Evolutionary conservation across 2,329 filamentous ascomycete genomes (phyloP), one percentile per base, ranked within the genome.

Genomic region (Trichoderma lentiforme): DNA sequence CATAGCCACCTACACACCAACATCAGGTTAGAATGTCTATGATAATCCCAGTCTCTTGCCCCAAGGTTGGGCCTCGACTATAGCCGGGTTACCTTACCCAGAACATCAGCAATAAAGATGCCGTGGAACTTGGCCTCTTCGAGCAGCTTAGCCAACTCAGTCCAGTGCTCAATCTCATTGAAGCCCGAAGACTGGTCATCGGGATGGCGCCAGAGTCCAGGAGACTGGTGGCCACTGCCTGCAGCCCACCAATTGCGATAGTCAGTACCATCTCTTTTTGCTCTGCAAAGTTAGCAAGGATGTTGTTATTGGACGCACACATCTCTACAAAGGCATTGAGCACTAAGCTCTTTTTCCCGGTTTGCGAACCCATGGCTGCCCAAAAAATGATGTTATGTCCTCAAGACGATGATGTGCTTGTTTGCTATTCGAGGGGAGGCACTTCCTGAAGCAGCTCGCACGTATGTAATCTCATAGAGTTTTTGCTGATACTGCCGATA

Each of bases 101-200:
- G 83, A 0, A 91, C 89, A 76, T 92, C 90, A 0, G 90, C 90
- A 67, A 92, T 75, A 62, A 75, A 75, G n/a, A 75, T 73, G 18
- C 74, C 74, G 30, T 75, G 74, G 57, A 76, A 75, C 34, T 75
- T 75, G 34, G 71, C 75, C 58, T 73, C 81, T 75, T 91, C 89
- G 1, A 90, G 84, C 2, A 88, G 80, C 74, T 89, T 83, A 0
- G 89, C 89, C 0, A 92, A 80, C 65, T 88, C 83, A 0, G 87
- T 84, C 89, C 90, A 92, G 73, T 91, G 87, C 6, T 87, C 81
- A 39, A 90, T 81, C 30, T 86, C 83, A 73, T 89, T 89, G 79
- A 92, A 92, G 21, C 86, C 80, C 74, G 85, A 84, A 1, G 90
- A 91, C 74, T 87, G 82, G 74, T 93, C 90, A 18, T 88, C 83